Conservation (phyloP, 2,329 filamentous ascomycete species). For the Talaromyces sp. region DNA sequence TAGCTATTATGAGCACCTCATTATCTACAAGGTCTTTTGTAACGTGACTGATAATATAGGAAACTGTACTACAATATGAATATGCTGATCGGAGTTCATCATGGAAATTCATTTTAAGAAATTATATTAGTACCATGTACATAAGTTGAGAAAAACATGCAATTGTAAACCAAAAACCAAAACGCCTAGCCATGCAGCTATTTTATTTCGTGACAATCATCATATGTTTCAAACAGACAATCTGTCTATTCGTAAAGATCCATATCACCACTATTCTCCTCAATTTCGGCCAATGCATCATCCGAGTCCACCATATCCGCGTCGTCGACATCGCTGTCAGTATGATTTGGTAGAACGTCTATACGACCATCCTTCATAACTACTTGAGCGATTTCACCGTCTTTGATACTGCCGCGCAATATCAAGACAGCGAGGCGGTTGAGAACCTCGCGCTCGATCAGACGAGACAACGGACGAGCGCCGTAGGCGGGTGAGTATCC, state of each 20-base stretch:
- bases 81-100: not conserved
- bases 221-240: not conserved
- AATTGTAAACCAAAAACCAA: not conserved
- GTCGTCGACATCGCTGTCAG: constrained; percentile 59
- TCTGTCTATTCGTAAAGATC: constrained; percentile 59
- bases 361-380: constrained; percentile 77
- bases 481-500: constrained; percentile 96
- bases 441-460: constrained; percentile 96
- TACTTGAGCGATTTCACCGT: constrained; percentile 79
- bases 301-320: constrained; percentile 73
- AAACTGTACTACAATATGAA: not conserved
- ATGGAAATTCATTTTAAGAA: not conserved
- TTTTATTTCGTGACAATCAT: constrained; percentile 1
- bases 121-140: not conserved
- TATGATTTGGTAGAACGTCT: constrained; percentile 79
- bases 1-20: not conserved
- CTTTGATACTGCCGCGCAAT: constrained; percentile 75
- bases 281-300: constrained; percentile 70
- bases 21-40: not conserved
- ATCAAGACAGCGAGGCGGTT: constrained; percentile 91
- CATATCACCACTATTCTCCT: constrained; percentile 56
- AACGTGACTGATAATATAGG: not conserved
- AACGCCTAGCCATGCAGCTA: constrained; percentile 6
- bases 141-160: not conserved
- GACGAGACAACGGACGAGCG: constrained; percentile 77